Evolutionary conservation across 345 rosid species (phyloP).

Genomic region (Citrus unshiu): DNA sequence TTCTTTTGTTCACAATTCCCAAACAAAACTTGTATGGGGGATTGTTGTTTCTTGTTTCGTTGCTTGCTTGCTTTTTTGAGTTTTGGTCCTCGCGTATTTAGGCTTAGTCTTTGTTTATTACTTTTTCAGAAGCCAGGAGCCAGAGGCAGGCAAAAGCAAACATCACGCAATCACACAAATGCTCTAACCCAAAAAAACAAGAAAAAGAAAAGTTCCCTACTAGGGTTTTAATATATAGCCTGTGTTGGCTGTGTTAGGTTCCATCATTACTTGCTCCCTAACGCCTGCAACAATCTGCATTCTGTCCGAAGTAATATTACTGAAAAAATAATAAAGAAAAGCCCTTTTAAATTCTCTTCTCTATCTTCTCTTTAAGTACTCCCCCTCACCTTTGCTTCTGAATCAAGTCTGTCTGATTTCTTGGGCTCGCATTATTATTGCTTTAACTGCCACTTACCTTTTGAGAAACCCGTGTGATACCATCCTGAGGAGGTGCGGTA

Average conservation of each 20-base stretch:
- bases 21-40: slow-evolving; percentile 5
- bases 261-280: slow-evolving; percentile 28
- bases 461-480: too few species aligned
- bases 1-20: slow-evolving; percentile 23
- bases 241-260: slow-evolving; percentile 11
- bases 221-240: not conserved
- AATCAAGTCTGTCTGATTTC: slow-evolving; percentile 11
- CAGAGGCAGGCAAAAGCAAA: not conserved
- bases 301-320: slow-evolving; percentile 5
- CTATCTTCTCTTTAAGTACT: not conserved
- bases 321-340: not conserved
- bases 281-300: slow-evolving; percentile 23
- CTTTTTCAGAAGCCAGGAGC: not conserved
- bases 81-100: not conserved
- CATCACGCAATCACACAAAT: slow-evolving; percentile 32
- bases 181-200: not conserved
- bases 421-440: not conserved
- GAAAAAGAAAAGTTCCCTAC: not conserved
- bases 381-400: slow-evolving; percentile 14
- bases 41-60: not conserved
- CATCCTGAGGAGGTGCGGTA: too few species aligned
- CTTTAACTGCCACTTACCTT: slow-evolving; percentile 18
- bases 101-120: not conserved
- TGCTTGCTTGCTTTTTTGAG: not conserved
- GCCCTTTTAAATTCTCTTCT: not conserved